These are phyloP conservation scores for Peronospora tabacina DNA, from an alignment of 352 stramenopile genomes.

Conservation along the genomic window DNA sequence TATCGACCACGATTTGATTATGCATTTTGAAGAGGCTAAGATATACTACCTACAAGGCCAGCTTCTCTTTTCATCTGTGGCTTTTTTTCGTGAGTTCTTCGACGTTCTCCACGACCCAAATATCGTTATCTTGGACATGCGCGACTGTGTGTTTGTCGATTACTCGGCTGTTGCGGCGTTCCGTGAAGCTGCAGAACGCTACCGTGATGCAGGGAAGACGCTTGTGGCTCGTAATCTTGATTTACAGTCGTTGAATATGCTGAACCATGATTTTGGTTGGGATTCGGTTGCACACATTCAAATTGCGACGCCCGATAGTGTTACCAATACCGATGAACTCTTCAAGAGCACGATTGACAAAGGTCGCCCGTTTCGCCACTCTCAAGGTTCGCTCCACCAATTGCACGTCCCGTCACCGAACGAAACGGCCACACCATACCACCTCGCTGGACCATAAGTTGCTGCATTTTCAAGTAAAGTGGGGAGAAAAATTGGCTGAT, in stretches of 20 bases:
- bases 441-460: slow-evolving; percentile 16
- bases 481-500: slow-evolving; percentile 3
- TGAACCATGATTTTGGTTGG: slow-evolving; percentile 56
- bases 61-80: slow-evolving; percentile 77
- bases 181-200: slow-evolving; percentile 60
- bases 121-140: slow-evolving; percentile 69
- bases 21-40: slow-evolving; percentile 37
- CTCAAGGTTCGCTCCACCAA: slow-evolving; percentile 23
- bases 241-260: slow-evolving; percentile 44
- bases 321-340: slow-evolving; percentile 19
- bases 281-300: slow-evolving; percentile 34
- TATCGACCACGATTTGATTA: slow-evolving; percentile 25
- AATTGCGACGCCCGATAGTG: slow-evolving; percentile 13
- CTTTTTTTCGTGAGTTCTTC: slow-evolving; percentile 75
- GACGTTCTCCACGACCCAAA: slow-evolving; percentile 52
- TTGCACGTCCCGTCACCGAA: slow-evolving; percentile 24
- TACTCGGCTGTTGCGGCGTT: slow-evolving; percentile 82
- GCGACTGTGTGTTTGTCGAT: slow-evolving; percentile 65
- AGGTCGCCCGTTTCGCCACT: slow-evolving; percentile 19
- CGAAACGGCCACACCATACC: slow-evolving; percentile 19
- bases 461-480: slow-evolving; percentile 3
- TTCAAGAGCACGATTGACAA: slow-evolving; percentile 19
- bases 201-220: slow-evolving; percentile 63
- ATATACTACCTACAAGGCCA: slow-evolving; percentile 70
- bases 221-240: slow-evolving; percentile 60